Evolutionary conservation across 768 basidiomycete genomes (phyloP), one percentile per base, ranked within the genome.

Genomic region (Leccinum aurantiacum): DNA sequence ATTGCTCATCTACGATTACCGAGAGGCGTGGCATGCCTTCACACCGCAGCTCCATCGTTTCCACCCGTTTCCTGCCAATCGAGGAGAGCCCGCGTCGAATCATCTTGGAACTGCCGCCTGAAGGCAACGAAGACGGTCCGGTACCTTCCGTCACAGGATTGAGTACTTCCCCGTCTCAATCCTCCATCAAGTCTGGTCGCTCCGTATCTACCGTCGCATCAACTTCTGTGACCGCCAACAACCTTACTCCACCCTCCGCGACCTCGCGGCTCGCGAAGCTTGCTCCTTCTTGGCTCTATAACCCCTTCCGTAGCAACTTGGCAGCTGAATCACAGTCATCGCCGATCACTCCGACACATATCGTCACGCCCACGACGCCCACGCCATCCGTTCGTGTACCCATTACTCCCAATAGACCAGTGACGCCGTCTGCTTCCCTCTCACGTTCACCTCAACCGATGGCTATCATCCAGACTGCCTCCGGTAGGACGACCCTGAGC

Each of bases 281-380:
- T 44, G 78, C 89, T 1, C 83, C 90, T 2, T 80, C 87, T n/a
- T 92, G 91, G 91, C 73, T 92, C 11, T 88, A 91, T 72, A 89
- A 86, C 66, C 82, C 87, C 6, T 92, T 93, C 71, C 78, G 89
- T 35, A 85, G 82, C 59, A 82, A 78, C 1, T 78, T 53, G 61
- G 44, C 81, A 7, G 84, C 81, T 63, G 87, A 90, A 69, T 80
- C 88, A 2, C 67, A 71, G 51, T 24, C 52, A 48, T 85, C 88
- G 63, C 85, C 84, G 2, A 81, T 81, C 3, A 47, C 51, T 6
- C 74, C 82, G 14, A 76, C 84, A 6, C 79, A 81, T 4, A 78
- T 76, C 7, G 61, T 57, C 29, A 64, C 63, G 15, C 68, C 63
- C 17, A 65, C 53, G 7, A 62, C 67, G 41, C 69, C 65, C 17